Base-by-base conservation (phyloP, 2,329 filamentous ascomycete species). In the Aspergillus hortae region DNA sequence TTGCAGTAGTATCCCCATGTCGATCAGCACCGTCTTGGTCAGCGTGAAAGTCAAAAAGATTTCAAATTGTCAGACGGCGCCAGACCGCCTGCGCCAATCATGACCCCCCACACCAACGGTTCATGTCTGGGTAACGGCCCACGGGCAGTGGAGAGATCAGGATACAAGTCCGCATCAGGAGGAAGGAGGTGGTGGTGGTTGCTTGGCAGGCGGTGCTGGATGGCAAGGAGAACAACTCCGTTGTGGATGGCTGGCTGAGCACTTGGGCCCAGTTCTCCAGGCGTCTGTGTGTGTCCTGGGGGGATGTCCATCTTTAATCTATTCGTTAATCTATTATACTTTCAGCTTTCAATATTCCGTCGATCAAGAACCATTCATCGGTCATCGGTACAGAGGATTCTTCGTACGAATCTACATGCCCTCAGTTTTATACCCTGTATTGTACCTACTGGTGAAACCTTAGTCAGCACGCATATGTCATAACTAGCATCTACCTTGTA, bases 21-120 rank as follows among this genome's bases (percentile, higher is more conserved):
- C 48, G 57, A 62, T 62, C 60, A 11, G 44, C 51, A 30, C 60
- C 50, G 12, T 14, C 27, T 32, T 11, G 51, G 59, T 55, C 54
- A 44, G 49, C 49, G 46, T n/a, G 46, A 54, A 56, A 61, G 53
- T 50, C 50, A 52, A 60, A 60, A 61, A 53, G 52, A 62, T 62
- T 62, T 52, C 57, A 61, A 62, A 62, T 62, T 50, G 45, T 56
- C 38, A 53, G 42, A 47, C 33, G 51, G 35, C 53, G 51, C 55
- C 55, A 58, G 48, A 44, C 35, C 19, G 44, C 38, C 49, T 52
- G 41, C 48, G 52, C 60, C 56, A 61, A 61, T 61, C 60, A 61
- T 56, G 45, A 44, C 44, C 57, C 57, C 46, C 56, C 59, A 53
- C 56, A 53, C 25, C 47, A 60, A 56, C 51, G 54, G 54, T 56